phyloP scores from a whole-genome alignment of 176 grass and related monocot genomes.

The Thalia dealbata region DNA sequence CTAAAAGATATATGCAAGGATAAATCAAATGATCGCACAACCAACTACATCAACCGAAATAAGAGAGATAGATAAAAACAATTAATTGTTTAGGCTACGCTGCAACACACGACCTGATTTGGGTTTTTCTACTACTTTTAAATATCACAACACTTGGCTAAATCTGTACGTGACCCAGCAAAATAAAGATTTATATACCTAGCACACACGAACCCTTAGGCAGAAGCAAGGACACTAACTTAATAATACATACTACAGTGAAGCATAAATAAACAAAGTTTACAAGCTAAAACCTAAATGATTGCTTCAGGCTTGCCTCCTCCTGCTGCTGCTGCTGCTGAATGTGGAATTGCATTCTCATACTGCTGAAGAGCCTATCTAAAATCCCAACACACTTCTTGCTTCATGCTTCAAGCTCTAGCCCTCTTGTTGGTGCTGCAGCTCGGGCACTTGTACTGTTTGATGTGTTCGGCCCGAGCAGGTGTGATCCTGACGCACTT shows the following conservation, averaged over 20 bases:
- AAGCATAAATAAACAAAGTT: conserved; percentile 18
- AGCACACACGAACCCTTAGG: conserved; percentile 23
- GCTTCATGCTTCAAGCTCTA: conserved; percentile 32
- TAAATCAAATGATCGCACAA: no score
- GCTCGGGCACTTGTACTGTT: conserved; percentile 93
- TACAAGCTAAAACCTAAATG: conserved; percentile 29
- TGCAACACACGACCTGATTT: not conserved
- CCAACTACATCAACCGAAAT: no score
- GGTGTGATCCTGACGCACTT: conserved; percentile 90
- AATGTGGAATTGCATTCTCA: conserved; percentile 3
- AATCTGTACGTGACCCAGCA: conserved; percentile 4
- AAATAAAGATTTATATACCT: conserved; percentile 21
- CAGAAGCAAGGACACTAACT: conserved; percentile 18
- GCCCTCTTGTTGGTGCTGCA: conserved; percentile 81
- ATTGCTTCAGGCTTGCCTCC: conserved; percentile 29
- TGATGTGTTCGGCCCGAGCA: conserved; percentile 90
- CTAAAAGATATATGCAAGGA: no score
- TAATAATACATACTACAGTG: conserved; percentile 24
- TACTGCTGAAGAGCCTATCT: not conserved
- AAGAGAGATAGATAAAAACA: no score
- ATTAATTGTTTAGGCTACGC: no score
- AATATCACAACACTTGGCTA: not conserved
- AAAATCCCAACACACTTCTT: not conserved
- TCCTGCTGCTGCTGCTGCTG: conserved; percentile 19
- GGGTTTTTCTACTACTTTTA: not conserved